phyloP scores from a whole-genome alignment of 1,284 basidiomycete species.

The Papiliotrema terrestris region DNA sequence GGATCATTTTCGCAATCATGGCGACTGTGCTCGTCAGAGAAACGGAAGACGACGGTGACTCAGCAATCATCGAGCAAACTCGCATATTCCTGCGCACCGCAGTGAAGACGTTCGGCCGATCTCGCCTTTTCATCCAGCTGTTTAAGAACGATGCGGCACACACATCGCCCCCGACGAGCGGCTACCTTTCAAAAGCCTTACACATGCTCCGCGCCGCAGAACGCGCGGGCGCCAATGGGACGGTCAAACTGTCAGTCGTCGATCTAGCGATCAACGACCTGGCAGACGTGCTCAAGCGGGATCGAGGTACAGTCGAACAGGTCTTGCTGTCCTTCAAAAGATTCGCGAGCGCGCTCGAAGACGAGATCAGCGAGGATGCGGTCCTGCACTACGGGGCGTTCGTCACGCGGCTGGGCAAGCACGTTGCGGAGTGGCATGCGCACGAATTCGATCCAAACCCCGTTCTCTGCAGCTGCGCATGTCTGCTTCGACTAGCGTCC shows the following conservation, averaged over 20 bases:
- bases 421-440: slow-evolving; percentile 31
- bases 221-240: not conserved
- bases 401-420: slow-evolving; percentile 30
- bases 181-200: slow-evolving; percentile 6
- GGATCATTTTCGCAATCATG: slow-evolving; percentile 19
- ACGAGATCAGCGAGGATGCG: slow-evolving; percentile 21
- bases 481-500: slow-evolving; percentile 16
- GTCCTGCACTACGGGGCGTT: slow-evolving; percentile 27
- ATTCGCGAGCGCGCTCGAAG: slow-evolving; percentile 13
- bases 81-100: slow-evolving; percentile 13
- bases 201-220: slow-evolving; percentile 14
- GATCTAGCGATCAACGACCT: slow-evolving; percentile 16
- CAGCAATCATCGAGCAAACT: slow-evolving; percentile 13
- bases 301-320: slow-evolving; percentile 17
- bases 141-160: slow-evolving; percentile 10
- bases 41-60: not conserved
- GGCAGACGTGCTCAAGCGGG: slow-evolving; percentile 29
- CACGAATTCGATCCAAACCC: slow-evolving; percentile 34
- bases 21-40: slow-evolving; percentile 17
- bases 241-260: not conserved
- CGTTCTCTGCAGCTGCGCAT: slow-evolving; percentile 14
- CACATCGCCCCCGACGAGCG: not conserved
- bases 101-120: slow-evolving; percentile 27
- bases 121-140: slow-evolving; percentile 33
- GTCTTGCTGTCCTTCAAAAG: slow-evolving; percentile 23